phyloP scores from a whole-genome alignment of 768 basidiomycete species.

The Boletus tomentosulus region DNA sequence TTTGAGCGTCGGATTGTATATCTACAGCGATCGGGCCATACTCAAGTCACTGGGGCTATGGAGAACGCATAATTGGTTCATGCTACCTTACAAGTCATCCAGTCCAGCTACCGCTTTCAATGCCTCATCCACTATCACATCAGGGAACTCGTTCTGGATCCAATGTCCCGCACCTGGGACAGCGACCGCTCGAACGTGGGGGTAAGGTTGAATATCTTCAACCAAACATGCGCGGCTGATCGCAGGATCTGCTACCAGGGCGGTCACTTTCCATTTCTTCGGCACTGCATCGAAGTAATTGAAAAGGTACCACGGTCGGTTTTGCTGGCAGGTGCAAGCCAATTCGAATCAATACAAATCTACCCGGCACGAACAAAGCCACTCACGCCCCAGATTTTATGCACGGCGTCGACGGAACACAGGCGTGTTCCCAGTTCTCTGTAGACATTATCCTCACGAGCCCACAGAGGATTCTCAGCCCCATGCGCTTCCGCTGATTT shows the following conservation, averaged over 20 bases:
- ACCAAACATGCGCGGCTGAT: not conserved
- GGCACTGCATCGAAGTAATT: not conserved
- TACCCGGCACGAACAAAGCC: not conserved
- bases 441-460: conserved; percentile 3
- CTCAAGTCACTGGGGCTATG: not conserved
- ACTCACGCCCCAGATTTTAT: not conserved
- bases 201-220: conserved; percentile 13
- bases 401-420: conserved; percentile 4
- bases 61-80: too few relatives aligned
- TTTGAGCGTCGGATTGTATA: too few relatives aligned
- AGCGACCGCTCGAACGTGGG: conserved; percentile 5
- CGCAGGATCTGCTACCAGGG: conserved; percentile 19
- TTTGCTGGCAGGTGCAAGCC: conserved; percentile 5
- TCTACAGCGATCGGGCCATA: not conserved
- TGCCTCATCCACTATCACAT: conserved; percentile 17
- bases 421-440: conserved; percentile 10
- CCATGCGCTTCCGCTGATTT: not conserved
- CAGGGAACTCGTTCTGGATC: conserved; percentile 25
- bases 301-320: conserved; percentile 19
- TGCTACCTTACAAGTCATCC: not conserved
- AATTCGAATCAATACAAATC: not conserved
- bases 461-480: conserved; percentile 15
- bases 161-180: conserved; percentile 20
- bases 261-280: conserved; percentile 11
- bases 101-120: conserved; percentile 12